phyloP scores from a whole-genome alignment of 1,139 yeast genomes.

The Lodderomyces jiufengensis region DNA sequence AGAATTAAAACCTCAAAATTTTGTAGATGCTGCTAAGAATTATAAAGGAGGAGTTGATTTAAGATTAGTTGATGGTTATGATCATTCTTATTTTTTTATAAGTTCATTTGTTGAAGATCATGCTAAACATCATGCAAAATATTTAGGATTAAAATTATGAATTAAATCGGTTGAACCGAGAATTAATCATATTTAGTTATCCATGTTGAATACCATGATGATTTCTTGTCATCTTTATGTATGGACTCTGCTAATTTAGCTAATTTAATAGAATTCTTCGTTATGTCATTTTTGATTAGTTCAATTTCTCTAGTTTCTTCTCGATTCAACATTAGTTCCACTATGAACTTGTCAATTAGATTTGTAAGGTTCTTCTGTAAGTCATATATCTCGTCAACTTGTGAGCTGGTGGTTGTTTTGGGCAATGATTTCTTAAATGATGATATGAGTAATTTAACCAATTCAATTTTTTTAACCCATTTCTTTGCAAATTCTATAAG shows the following conservation, averaged over 20 bases:
- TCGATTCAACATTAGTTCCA: conserved; percentile 45
- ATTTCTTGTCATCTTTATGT: conserved; percentile 38
- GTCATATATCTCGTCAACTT: conserved; percentile 34
- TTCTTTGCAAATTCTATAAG: conserved; percentile 38
- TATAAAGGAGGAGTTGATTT: conserved; percentile 63
- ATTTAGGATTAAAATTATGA: conserved; percentile 47
- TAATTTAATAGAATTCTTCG: conserved; percentile 26
- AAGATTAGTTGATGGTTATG: conserved; percentile 75
- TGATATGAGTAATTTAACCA: conserved; percentile 50
- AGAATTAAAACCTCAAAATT: conserved; percentile 75
- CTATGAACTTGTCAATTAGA: conserved; percentile 44
- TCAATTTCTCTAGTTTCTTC: conserved; percentile 30
- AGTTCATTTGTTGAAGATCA: conserved; percentile 80
- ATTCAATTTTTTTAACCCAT: conserved; percentile 53
- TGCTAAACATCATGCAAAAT: conserved; percentile 82
- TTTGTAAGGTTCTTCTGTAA: conserved; percentile 31
- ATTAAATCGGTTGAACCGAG: conserved; percentile 13
- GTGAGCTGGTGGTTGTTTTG: conserved; percentile 27
- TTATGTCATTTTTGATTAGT: conserved; percentile 23
- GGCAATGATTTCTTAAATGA: conserved; percentile 58
- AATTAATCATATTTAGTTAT: conserved; percentile 29
- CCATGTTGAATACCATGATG: conserved; percentile 55
- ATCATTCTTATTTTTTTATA: conserved; percentile 86
- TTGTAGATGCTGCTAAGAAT: conserved; percentile 58
- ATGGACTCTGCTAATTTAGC: conserved; percentile 33